A percentile compares a stretch with the other conserved stretches of the same genome.
phyloP scores from a whole-genome alignment of 139 green algal species.

The Spirogloea muscicola region DNA sequence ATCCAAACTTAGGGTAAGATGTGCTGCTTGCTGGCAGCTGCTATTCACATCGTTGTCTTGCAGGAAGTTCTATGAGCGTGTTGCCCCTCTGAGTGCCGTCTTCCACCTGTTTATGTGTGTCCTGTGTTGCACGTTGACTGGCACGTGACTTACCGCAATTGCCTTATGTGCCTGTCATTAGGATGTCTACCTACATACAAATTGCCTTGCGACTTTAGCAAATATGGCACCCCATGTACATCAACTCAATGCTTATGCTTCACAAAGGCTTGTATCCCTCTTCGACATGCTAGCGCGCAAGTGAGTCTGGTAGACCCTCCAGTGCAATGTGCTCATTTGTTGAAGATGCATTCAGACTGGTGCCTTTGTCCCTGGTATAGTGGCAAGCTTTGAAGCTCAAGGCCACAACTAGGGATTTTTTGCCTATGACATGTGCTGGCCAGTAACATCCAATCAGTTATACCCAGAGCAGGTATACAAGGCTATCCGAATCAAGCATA shows the following conservation, averaged over 20 bases:
- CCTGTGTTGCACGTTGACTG: too few relatives aligned
- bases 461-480: too few relatives aligned
- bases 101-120: too few relatives aligned
- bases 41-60: neutral
- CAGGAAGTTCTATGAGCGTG: neutral
- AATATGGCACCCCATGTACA: constrained; percentile 75
- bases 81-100: neutral
- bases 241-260: constrained; percentile 66
- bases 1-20: constrained; percentile 47
- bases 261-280: constrained; percentile 70
- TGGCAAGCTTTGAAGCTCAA: too few relatives aligned
- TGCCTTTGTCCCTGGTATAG: too few relatives aligned
- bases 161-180: neutral
- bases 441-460: too few relatives aligned
- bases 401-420: too few relatives aligned
- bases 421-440: too few relatives aligned
- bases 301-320: constrained; percentile 3
- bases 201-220: constrained; percentile 79
- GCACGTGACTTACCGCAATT: too few relatives aligned
- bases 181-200: constrained; percentile 83
- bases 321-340: neutral
- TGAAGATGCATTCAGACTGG: too few relatives aligned
- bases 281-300: constrained; percentile 55
- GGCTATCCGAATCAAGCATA: neutral
- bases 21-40: neutral